Conservation (phyloP, 2,329 filamentous ascomycete genomes). For the Microcyclosporella mali region DNA sequence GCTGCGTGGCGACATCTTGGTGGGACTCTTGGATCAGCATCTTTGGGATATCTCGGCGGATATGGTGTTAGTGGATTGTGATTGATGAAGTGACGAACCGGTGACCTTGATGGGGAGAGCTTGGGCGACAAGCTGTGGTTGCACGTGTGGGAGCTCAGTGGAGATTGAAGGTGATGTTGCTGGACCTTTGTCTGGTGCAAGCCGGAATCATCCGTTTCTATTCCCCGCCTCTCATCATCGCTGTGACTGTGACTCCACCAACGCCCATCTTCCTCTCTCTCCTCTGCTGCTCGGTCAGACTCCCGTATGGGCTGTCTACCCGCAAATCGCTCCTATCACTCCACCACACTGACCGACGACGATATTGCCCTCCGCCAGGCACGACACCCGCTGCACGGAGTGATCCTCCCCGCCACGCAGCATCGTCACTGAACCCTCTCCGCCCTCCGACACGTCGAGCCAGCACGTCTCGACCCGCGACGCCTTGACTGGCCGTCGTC, state of each 20-base stretch:
- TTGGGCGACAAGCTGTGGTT: neutral
- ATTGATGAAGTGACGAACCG: neutral
- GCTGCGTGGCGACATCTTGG: conserved; percentile 54
- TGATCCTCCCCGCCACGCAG: conserved; percentile 2
- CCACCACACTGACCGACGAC: neutral
- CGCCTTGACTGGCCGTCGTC: conserved; percentile 20
- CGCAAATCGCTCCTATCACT: neutral
- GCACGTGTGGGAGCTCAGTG: neutral
- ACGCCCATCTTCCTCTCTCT: conserved; percentile 1
- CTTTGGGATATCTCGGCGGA: conserved; percentile 21
- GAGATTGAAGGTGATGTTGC: neutral
- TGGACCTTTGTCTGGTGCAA: too few species aligned
- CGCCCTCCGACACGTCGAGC: conserved; percentile 1
- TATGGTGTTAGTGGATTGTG: neutral
- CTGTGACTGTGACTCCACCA: conserved; percentile 1
- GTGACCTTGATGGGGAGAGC: conserved; percentile 1
- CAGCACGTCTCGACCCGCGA: conserved; percentile 2
- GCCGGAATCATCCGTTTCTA: too few species aligned
- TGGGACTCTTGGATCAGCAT: conserved; percentile 57
- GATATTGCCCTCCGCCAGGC: conserved; percentile 5
- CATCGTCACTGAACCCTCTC: conserved; percentile 3
- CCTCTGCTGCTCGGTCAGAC: conserved; percentile 1
- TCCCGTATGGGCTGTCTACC: conserved; percentile 9
- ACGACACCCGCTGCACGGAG: conserved; percentile 9
- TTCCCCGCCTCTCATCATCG: too few species aligned